phyloP scores from a whole-genome alignment of 2,329 filamentous ascomycete species.

The Byssothecium circinans region DNA sequence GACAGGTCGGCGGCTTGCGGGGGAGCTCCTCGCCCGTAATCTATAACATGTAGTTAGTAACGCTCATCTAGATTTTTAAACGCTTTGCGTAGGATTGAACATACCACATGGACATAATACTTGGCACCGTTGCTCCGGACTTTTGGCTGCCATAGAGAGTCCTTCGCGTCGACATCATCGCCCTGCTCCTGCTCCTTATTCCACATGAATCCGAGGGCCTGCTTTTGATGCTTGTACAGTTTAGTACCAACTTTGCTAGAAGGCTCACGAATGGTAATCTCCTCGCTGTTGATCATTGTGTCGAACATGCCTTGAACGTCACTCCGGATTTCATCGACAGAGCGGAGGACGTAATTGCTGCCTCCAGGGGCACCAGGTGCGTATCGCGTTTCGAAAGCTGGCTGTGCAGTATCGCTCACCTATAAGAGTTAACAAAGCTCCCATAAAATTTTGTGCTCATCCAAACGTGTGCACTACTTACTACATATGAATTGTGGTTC shows the following conservation, averaged over 20 bases:
- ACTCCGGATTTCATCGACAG: constrained; percentile 80
- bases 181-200: constrained; percentile 71
- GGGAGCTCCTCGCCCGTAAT: constrained; percentile 65
- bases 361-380: constrained; percentile 4
- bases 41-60: not conserved
- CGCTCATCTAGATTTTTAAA: not conserved
- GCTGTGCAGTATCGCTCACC: constrained; percentile 18
- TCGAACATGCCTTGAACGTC: constrained; percentile 90
- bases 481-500: constrained; percentile 19
- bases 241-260: constrained; percentile 64
- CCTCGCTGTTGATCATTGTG: constrained; percentile 72
- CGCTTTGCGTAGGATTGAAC: not conserved
- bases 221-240: constrained; percentile 83
- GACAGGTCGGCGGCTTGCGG: constrained; percentile 38
- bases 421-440: too few species aligned
- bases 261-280: constrained; percentile 73
- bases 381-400: constrained; percentile 15
- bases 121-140: constrained; percentile 59
- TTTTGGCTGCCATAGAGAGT: constrained; percentile 76
- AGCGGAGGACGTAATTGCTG: constrained; percentile 54
- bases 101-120: constrained; percentile 70
- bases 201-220: constrained; percentile 84
- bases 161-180: constrained; percentile 64
- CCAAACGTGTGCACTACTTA: too few species aligned
- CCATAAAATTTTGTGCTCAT: too few species aligned